Evolutionary conservation across 2,329 filamentous ascomycete genomes (phyloP).

Genomic region (Madurella fahalii): DNA sequence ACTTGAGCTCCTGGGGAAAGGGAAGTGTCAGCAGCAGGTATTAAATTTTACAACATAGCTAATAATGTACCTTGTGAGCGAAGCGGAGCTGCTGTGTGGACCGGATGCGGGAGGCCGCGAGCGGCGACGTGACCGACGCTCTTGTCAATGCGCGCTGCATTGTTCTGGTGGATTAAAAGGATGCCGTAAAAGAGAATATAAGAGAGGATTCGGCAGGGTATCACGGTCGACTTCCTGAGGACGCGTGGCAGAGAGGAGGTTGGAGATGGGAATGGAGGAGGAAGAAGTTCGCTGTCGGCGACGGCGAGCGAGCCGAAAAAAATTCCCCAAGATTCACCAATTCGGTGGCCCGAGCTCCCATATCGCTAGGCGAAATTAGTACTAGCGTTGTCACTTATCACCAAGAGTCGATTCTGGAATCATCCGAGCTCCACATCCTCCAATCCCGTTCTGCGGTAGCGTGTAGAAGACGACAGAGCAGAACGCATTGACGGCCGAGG

Average conservation of each 20-base stretch:
- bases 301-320: constrained; percentile 22
- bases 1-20: constrained; percentile 79
- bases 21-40: constrained; percentile 29
- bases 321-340: constrained; percentile 21
- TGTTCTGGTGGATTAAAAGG: constrained; percentile 30
- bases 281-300: constrained; percentile 15
- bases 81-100: constrained; percentile 87
- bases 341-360: constrained; percentile 26
- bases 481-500: too few species aligned
- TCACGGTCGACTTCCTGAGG: constrained; percentile 16
- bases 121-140: constrained; percentile 68
- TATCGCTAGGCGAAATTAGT: constrained; percentile 16
- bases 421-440: constrained; percentile 22
- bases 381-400: constrained; percentile 15
- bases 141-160: constrained; percentile 97
- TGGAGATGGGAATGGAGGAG: constrained; percentile 12
- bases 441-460: neutral
- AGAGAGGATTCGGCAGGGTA: constrained; percentile 26
- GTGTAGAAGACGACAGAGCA: neutral
- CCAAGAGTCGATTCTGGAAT: constrained; percentile 26
- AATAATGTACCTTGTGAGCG: constrained; percentile 79
- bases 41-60: neutral
- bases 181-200: constrained; percentile 26
- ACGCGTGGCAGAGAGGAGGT: constrained; percentile 4
- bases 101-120: constrained; percentile 62